These are phyloP conservation scores for Solanum hybrid DNA, from an alignment of 305 asterid genomes.

Conservation along the genomic window DNA sequence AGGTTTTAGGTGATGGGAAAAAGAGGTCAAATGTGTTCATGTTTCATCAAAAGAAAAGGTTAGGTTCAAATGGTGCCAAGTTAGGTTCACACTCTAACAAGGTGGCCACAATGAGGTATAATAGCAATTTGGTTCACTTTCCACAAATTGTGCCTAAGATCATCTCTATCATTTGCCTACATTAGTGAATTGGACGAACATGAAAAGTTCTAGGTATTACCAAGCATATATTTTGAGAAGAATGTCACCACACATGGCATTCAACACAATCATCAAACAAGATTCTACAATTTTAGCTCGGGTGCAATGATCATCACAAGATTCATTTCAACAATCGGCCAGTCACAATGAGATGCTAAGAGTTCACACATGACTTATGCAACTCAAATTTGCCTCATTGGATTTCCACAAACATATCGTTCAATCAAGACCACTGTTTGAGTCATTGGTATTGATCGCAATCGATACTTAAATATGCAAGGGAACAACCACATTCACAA, in stretches of 20 bases:
- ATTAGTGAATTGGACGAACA: not conserved
- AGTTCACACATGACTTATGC: not conserved
- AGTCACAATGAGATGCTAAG: not conserved
- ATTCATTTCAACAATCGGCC: not conserved
- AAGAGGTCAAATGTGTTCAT: not conserved
- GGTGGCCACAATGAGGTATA: not conserved
- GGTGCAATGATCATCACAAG: not conserved
- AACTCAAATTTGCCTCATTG: not conserved
- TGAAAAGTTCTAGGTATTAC: not conserved
- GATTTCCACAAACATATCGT: not conserved
- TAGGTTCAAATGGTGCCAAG: not conserved
- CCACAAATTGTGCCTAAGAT: not conserved
- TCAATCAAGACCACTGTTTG: not conserved
- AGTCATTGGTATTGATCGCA: not conserved
- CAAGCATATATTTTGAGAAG: not conserved
- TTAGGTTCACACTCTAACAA: not conserved
- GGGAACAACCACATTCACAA: not conserved
- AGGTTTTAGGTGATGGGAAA: not conserved
- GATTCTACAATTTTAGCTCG: not conserved
- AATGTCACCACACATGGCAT: not conserved
- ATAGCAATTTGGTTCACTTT: not conserved
- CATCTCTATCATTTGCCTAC: not conserved
- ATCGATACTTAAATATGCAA: not conserved
- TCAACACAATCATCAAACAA: too few relatives aligned
- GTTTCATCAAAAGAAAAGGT: not conserved